Conservation (phyloP, 768 basidiomycete species). For the Tulasnella calospora region DNA sequence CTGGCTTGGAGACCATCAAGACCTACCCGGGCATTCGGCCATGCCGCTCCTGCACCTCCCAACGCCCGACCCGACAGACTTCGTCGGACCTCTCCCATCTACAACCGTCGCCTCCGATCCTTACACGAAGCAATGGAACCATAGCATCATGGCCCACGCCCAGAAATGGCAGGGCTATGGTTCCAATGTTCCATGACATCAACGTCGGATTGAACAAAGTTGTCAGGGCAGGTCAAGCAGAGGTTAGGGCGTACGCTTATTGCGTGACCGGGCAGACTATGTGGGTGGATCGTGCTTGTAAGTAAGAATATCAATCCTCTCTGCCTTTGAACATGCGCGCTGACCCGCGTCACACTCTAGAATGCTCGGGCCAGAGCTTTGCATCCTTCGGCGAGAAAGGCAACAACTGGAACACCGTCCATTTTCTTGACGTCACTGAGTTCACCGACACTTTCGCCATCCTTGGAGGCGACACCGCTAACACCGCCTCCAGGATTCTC, state of each 20-base stretch:
- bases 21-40: constrained; percentile 58
- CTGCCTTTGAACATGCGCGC: neutral
- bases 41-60: too few species aligned
- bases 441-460: constrained; percentile 82
- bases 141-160: constrained; percentile 85
- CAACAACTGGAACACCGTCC: constrained; percentile 73
- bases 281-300: constrained; percentile 83
- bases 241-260: constrained; percentile 87
- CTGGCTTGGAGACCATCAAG: constrained; percentile 55
- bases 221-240: constrained; percentile 82
- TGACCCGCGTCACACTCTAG: constrained; percentile 43
- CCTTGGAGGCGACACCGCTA: constrained; percentile 72
- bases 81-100: constrained; percentile 81
- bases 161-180: constrained; percentile 57
- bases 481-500: constrained; percentile 59
- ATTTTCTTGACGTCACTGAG: constrained; percentile 91
- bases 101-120: too few species aligned
- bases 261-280: constrained; percentile 86
- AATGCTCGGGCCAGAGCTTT: constrained; percentile 68
- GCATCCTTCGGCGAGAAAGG: constrained; percentile 59
- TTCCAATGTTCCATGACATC: constrained; percentile 60
- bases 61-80: constrained; percentile 81
- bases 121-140: constrained; percentile 85
- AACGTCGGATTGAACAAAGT: constrained; percentile 66
- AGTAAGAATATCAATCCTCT: constrained; percentile 47